These are phyloP conservation scores for Sordariomycetes sp. DNA, from an alignment of 2,329 filamentous ascomycete genomes.

Conservation along the genomic window DNA sequence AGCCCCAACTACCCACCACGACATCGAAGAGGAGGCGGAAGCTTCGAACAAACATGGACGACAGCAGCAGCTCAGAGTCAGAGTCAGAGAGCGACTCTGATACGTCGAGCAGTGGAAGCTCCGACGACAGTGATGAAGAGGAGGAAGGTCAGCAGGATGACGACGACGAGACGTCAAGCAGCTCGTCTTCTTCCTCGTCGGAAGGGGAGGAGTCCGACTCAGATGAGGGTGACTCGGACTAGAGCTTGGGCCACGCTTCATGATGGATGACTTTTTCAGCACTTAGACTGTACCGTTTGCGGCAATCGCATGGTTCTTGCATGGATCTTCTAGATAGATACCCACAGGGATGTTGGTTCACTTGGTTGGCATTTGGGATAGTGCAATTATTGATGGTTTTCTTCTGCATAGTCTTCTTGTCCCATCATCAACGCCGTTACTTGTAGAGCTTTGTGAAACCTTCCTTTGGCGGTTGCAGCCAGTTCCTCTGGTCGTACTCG, in stretches of 20 bases:
- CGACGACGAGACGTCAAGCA: constrained; percentile 26
- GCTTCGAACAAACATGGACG: constrained; percentile 34
- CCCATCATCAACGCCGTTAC: too few relatives aligned
- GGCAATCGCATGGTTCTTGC: constrained; percentile 1
- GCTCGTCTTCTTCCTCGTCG: constrained; percentile 30
- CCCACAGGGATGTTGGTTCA: constrained; percentile 2
- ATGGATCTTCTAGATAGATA: constrained; percentile 4
- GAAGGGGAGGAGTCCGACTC: constrained; percentile 23
- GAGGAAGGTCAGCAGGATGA: constrained; percentile 8
- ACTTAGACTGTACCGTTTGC: constrained; percentile 10
- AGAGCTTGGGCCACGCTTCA: neutral
- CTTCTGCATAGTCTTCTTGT: neutral
- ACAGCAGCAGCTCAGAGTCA: constrained; percentile 28
- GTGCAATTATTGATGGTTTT: neutral
- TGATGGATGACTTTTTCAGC: constrained; percentile 2
- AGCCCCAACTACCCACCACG: constrained; percentile 30
- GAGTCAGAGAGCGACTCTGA: constrained; percentile 23
- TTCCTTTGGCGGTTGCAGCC: constrained; percentile 75
- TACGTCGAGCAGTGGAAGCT: constrained; percentile 25
- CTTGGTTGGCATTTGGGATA: too few relatives aligned
- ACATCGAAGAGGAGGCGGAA: constrained; percentile 43
- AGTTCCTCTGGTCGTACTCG: constrained; percentile 79
- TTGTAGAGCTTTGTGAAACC: constrained; percentile 69
- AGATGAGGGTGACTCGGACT: constrained; percentile 13
- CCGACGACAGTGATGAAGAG: constrained; percentile 23